phyloP scores from a whole-genome alignment of 352 stramenopile genomes.

The Phytophthora colocasiae region DNA sequence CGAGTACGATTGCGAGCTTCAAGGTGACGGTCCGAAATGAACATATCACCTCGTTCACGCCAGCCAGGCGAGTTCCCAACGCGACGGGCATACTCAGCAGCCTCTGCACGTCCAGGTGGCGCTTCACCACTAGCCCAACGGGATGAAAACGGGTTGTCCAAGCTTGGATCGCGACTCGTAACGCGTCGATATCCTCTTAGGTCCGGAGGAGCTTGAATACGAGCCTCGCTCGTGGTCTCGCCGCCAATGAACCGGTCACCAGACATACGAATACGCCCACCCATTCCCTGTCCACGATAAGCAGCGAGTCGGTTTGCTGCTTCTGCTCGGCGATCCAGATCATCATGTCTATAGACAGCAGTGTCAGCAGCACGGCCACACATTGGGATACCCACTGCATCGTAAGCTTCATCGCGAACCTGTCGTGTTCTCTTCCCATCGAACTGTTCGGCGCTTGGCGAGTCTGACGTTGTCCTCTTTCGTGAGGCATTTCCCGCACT shows the following conservation, averaged over 20 bases:
- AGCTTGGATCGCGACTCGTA: conserved; percentile 19
- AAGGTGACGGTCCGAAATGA: conserved; percentile 22
- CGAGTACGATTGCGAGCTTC: conserved; percentile 30
- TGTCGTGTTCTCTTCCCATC: conserved; percentile 42
- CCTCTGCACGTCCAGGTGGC: conserved; percentile 1
- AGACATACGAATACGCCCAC: conserved; percentile 31
- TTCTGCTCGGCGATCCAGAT: conserved; percentile 26
- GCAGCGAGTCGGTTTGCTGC: conserved; percentile 19
- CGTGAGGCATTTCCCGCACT: conserved; percentile 18
- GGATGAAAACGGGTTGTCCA: conserved; percentile 32
- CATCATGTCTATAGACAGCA: conserved; percentile 21
- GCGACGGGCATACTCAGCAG: conserved; percentile 39
- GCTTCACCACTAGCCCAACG: conserved; percentile 33
- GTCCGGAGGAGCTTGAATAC: conserved; percentile 29
- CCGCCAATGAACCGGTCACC: conserved; percentile 24
- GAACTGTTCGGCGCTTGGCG: conserved; percentile 25
- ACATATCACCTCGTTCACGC: conserved; percentile 38
- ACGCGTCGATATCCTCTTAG: conserved; percentile 28
- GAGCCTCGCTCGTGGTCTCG: conserved; percentile 26
- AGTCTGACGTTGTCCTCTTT: conserved; percentile 40
- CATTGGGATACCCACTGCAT: conserved; percentile 1
- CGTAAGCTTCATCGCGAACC: conserved; percentile 29
- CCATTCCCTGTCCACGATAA: conserved; percentile 35
- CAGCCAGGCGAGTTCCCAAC: conserved; percentile 50
- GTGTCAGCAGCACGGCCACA: conserved; percentile 16